Base-by-base conservation (phyloP, 2,329 filamentous ascomycete genomes). In the Emergomyces orientalis region DNA sequence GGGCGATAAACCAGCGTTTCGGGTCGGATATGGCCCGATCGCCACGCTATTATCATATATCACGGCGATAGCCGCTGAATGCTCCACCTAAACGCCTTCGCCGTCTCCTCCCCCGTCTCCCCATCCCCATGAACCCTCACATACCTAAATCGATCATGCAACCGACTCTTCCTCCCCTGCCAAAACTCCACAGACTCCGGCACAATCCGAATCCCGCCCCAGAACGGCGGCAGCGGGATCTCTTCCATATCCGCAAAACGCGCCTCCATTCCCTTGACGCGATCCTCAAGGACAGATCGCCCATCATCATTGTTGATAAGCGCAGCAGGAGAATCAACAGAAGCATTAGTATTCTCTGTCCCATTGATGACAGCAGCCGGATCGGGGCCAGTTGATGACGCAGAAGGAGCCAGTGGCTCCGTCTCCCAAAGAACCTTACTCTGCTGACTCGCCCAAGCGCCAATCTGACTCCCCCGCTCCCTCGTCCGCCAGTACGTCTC, bases 101-200 rank as follows among this genome's bases (percentile, higher is more conserved):
- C 65, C n/a, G 70, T 69, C 14, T 69, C 69, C 70, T 90, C 85
- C 69, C 90, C 82, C 71, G 77, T 83, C 89, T 88, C 92, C 69
- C 72, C 74, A 52, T 72, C 74, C 13, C 69, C 75, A 60, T 78
- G 79, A 59, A 84, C 81, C 73, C 84, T 86, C 62, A 86, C 85
- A 77, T 97, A 97, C 65, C 87, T 83, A 74, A 99, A 97, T 30
- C 94, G 88, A 80, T 99, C 94, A 77, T 99, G 94, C 75, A 99
- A 78, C 64, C 94, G 83, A 77, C 88, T 96, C 72, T 90, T 84
- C 70, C 94, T 84, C 2, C 94, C 94, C 80, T 97, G 92, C 85
- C 94, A 99, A 74, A 99, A 99, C 82, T 99, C 94, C 58, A 99
- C 83, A 69, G 86, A 84, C 71, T 91, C 88, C 0, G 94, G 93